Conservation (phyloP, 2,329 filamentous ascomycete genomes). For the Botryosphaeria agaves region DNA sequence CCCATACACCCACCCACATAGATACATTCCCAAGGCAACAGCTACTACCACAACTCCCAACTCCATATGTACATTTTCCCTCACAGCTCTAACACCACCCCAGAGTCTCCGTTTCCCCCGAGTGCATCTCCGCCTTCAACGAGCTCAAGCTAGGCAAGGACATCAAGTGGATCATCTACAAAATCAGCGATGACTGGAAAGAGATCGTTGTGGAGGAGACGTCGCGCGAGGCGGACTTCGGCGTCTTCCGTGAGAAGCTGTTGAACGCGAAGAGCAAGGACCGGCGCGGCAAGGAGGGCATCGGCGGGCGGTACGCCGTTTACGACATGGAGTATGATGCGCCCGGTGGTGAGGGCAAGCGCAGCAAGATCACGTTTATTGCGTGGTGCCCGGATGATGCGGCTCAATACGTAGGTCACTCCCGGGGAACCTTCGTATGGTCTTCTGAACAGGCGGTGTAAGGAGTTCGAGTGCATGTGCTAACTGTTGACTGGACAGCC, state of each 20-base stretch:
- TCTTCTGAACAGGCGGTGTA: background rate
- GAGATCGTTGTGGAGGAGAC: slow-evolving; percentile 66
- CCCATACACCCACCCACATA: slow-evolving; percentile 1
- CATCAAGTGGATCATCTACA: slow-evolving; percentile 73
- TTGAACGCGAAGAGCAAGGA: slow-evolving; percentile 55
- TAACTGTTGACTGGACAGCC: slow-evolving; percentile 31
- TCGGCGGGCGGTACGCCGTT: slow-evolving; percentile 64
- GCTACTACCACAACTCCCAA: slow-evolving; percentile 1
- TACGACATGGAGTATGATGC: slow-evolving; percentile 72
- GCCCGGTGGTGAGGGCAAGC: slow-evolving; percentile 52
- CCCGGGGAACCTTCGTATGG: background rate
- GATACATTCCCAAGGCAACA: background rate
- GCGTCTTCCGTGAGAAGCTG: slow-evolving; percentile 59
- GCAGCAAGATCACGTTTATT: slow-evolving; percentile 67
- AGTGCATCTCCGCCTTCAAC: slow-evolving; percentile 56
- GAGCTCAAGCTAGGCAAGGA: slow-evolving; percentile 69
- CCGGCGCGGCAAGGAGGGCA: slow-evolving; percentile 38
- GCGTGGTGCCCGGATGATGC: slow-evolving; percentile 73
- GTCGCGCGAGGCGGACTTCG: slow-evolving; percentile 49
- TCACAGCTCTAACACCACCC: slow-evolving; percentile 6
- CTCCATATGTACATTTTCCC: background rate
- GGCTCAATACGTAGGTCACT: slow-evolving; percentile 50
- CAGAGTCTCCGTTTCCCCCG: slow-evolving; percentile 55
- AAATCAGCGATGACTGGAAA: slow-evolving; percentile 69
- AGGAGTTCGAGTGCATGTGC: background rate